Evolutionary conservation across 805 yeast species (phyloP), one percentile per base, ranked within the genome.

Genomic region (Pichia gijzeniarum): DNA sequence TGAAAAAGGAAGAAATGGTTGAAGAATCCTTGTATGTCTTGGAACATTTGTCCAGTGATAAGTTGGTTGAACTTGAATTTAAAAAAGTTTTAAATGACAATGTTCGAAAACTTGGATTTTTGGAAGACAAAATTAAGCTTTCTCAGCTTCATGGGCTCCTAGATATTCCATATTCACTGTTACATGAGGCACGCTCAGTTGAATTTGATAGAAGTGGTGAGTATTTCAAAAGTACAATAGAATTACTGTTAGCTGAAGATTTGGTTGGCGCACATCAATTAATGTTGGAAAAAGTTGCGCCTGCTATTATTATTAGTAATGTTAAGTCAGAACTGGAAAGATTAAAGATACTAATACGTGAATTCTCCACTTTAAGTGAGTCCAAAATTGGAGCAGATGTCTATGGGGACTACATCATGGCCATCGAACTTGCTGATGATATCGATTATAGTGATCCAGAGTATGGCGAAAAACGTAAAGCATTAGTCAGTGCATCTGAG

Each of bases 191-290:
- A 0, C 67, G 79, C 31, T 90, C 96, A 0, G 65, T 76, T 18
- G 63, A 71, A 32, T 76, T 77, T 48, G 72, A 73, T 40, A 66
- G 69, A 35, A 48, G 56, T 8, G 78, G 74, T 2, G 74, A 83
- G 41, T 73, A 68, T 52, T 69, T 80, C 64, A 67, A 73, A 14
- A 88, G 87, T 53, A 79, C 81, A 1, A 68, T 72, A 38, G 76
- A 81, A 25, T 72, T 83, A 38, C 63, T 87, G 1, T 71, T 69
- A 12, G 95, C 95, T 0, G 69, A 67, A 10, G 60, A 73, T 41
- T 76, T 76, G 67, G 68, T 63, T 0, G 79, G 76, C 34, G 95
- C 96, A 0, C 93, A 86, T 55, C 58, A 64, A 2, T 64, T 77
- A 1, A 63, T 86, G 4, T 54, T 80, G 8, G 57, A 66, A 1